Percentiles rank a stretch among this genome's conserved stretches.
These are phyloP conservation scores for Exidia glandulosa DNA, from an alignment of 768 basidiomycete species.

Conservation along the genomic window DNA sequence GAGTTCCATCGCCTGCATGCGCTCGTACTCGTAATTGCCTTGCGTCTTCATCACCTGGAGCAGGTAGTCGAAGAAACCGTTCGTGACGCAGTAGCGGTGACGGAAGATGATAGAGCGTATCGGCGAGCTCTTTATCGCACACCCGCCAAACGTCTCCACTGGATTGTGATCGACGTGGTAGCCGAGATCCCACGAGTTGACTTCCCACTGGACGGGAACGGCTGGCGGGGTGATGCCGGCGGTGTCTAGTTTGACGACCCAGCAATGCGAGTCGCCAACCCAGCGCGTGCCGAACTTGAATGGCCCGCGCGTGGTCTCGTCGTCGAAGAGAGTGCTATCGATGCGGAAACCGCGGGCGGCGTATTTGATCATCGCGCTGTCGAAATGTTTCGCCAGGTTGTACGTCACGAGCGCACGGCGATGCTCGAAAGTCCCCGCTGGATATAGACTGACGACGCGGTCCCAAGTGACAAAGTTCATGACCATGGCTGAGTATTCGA, in stretches of 20 bases:
- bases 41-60: too few species aligned
- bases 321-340: background rate
- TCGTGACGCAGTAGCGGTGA: too few species aligned
- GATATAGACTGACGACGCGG: conserved; percentile 31
- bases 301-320: conserved; percentile 6
- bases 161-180: too few species aligned
- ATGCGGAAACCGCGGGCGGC: conserved; percentile 25
- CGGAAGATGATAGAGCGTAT: too few species aligned
- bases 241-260: conserved; percentile 20
- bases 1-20: too few species aligned
- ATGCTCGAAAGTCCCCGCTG: conserved; percentile 29
- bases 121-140: too few species aligned
- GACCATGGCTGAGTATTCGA: conserved; percentile 22
- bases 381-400: too few species aligned
- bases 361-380: conserved; percentile 20
- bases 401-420: conserved; percentile 14
- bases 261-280: conserved; percentile 21
- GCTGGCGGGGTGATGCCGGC: background rate
- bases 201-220: too few species aligned
- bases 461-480: conserved; percentile 35
- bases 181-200: too few species aligned
- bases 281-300: conserved; percentile 16
- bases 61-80: too few species aligned
- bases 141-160: too few species aligned
- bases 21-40: too few species aligned